Evolutionary conservation across 768 basidiomycete genomes (phyloP), one percentile per base, ranked within the genome.

Genomic region (Boletus sp.): DNA sequence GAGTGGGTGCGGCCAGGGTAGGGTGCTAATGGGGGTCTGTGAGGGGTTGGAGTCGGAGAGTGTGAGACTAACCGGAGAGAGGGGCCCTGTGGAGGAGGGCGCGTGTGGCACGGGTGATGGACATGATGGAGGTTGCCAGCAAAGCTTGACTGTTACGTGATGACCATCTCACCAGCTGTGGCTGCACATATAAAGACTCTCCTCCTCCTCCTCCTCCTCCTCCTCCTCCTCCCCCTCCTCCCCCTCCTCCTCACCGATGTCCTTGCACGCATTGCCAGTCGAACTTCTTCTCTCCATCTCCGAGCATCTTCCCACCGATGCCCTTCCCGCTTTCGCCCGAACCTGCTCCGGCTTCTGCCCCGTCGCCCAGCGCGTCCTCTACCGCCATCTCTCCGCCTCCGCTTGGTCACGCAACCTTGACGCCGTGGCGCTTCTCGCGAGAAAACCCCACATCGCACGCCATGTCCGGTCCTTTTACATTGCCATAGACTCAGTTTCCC

Each of bases 391-490:
- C 58, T 65, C 72, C 47, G 59, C 83, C 50, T 77, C 82, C 30
- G 61, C 74, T 7, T 62, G 69, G 55, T 70, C 76, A 4, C 72
- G 67, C 60, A 82, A 81, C 58, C 75, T 82, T 54, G 48, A 68
- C 58, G 72, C 82, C 65, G 71, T 87, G 52, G 54, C 69, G 57
- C 81, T 83, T 51, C 82, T 90, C 56, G 83, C 86, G 10, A 64
- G 64, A 21, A 79, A 74, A 23, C 81, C 83, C n/a, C 70, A 72
- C 50, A 67, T 90, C 62, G 86, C 87, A 0, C 74, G 70, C 56
- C 72, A 77, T 64, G 89, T 91, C 50, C 79, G 84, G 61, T 73
- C 77, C 30, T 83, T 90, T 61, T 69, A 81, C 61, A 66, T 90
- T 63, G 76, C 77, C 54, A 58, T 85, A 51, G 74, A 75, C 67